These are phyloP conservation scores for Drechslerella coelobrocha DNA, from an alignment of 2,329 filamentous ascomycete genomes.

Conservation along the genomic window DNA sequence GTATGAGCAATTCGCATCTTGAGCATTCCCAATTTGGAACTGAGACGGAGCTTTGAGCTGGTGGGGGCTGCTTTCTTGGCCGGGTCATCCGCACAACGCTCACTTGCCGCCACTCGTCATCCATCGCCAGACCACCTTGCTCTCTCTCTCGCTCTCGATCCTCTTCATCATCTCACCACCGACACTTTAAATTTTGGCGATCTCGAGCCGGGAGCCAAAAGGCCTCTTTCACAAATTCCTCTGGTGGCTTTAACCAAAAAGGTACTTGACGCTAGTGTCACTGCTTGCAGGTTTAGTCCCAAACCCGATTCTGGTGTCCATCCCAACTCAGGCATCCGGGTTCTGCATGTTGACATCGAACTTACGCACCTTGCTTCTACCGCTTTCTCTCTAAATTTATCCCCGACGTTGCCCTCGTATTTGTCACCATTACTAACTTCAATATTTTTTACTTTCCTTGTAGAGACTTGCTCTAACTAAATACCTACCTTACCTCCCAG, in stretches of 20 bases:
- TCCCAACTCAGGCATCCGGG: too few relatives aligned
- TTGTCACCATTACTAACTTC: neutral
- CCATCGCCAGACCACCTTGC: constrained; percentile 41
- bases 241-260: too few relatives aligned
- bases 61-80: constrained; percentile 15
- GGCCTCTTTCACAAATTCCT: too few relatives aligned
- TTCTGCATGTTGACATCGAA: neutral
- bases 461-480: neutral
- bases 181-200: neutral
- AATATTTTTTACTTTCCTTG: neutral
- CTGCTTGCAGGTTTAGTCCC: too few relatives aligned
- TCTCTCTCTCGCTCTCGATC: constrained; percentile 28
- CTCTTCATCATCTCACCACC: neutral
- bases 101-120: constrained; percentile 22
- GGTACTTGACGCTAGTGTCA: too few relatives aligned
- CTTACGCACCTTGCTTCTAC: neutral
- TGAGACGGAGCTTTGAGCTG: neutral
- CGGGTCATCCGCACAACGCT: constrained; percentile 20
- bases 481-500: neutral
- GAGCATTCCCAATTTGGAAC: neutral
- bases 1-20: too few relatives aligned
- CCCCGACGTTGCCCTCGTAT: neutral
- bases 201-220: neutral
- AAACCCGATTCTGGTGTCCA: too few relatives aligned
- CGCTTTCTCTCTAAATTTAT: neutral